Base-by-base conservation (phyloP, 2,329 filamentous ascomycete genomes). In the Beauveria bassiana region DNA sequence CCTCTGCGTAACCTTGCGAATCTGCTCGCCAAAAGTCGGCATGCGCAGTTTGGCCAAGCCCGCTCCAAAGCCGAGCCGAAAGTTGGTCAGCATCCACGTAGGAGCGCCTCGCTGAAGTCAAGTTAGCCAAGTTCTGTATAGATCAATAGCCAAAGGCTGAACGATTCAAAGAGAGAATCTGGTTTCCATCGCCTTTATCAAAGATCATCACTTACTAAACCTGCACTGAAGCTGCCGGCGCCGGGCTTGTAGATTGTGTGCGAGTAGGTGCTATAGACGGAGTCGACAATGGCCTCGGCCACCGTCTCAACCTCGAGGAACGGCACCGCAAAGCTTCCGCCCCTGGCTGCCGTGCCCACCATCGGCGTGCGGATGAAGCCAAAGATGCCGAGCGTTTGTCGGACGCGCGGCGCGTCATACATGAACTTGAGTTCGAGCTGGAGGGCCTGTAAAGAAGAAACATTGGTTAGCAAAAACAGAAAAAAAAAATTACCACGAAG, bases 291-390 rank as follows among this genome's bases (percentile, higher is more conserved):
- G 0, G 66, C 61, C 52, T 74, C 69, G 24, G 68, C 66, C 0
- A 74, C 72, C 2, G 70, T 70, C 22, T 73, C 70, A 1, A 72
- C 70, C 28, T 74, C 66, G 9, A 75, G 55, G 14, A 73, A 45
- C 2, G 73, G 73, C 18, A 69, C 63, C 4, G 72, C 6, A 16
- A 74, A 74, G 52, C 68, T 64, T n/a, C 54, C 59, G 7, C 65
- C 64, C 38, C 70, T 64, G 1, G 64, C 63, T 0, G 68, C 67
- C 6, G 67, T 61, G 31, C 59, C 59, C 4, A 70, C 70, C 22
- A 65, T 63, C 16, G 72, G 71, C 14, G 72, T 74, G 5, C 66
- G 65, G 59, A 72, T 68, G 59, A 73, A 74, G 59, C 69, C 68
- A 54, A 71, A 68, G 26, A 73, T 68, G 0, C 63, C 69, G 3